Conservation (phyloP, 768 basidiomycete species). For the Suillus variegatus region DNA sequence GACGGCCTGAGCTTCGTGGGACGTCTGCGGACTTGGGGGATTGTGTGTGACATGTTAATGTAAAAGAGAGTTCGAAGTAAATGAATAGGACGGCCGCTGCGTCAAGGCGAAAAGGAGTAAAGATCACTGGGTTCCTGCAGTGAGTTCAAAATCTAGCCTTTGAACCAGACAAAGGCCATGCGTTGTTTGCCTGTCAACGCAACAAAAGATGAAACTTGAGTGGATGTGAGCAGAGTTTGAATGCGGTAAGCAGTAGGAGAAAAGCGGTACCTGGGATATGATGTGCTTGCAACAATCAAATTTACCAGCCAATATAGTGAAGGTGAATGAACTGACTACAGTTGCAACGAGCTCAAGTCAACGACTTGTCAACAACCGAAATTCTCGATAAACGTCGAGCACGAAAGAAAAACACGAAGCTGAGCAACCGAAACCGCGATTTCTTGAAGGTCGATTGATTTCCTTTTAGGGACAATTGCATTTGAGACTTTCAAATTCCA, state of each 20-base stretch:
- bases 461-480: not conserved
- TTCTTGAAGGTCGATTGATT: not conserved
- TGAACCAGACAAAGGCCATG: constrained; percentile 21
- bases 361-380: constrained; percentile 1
- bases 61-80: constrained; percentile 14
- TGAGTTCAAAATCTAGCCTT: constrained; percentile 15
- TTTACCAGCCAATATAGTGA: not conserved
- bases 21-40: constrained; percentile 26
- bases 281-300: constrained; percentile 1
- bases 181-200: constrained; percentile 17
- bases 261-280: constrained; percentile 8
- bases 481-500: not conserved
- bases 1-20: constrained; percentile 20
- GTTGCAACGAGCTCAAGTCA: not conserved
- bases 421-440: constrained; percentile 7
- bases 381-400: not conserved
- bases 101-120: constrained; percentile 9
- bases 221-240: not conserved
- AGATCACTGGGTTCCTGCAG: constrained; percentile 7
- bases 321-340: not conserved
- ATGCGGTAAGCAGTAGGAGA: no score
- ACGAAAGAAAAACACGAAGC: constrained; percentile 7
- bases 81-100: constrained; percentile 16
- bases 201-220: constrained; percentile 7
- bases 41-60: constrained; percentile 22